These are phyloP conservation scores for Leptographium procerum DNA, from an alignment of 2,329 filamentous ascomycete species.

Conservation along the genomic window DNA sequence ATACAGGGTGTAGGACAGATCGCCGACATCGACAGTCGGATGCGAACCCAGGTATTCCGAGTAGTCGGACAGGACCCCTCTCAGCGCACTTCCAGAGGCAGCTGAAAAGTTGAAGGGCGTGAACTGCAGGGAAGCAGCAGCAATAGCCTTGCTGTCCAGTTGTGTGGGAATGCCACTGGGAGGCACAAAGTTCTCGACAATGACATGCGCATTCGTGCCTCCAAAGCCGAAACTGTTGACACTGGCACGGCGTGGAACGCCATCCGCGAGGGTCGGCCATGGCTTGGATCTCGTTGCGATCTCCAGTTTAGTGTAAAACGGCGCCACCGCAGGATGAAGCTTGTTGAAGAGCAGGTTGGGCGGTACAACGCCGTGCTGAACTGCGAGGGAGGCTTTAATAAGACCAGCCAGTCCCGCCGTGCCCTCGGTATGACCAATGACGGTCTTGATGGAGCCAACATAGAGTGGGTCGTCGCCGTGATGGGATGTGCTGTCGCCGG, in stretches of 20 bases:
- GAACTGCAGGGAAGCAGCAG: too few relatives aligned
- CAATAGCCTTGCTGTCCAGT: background rate
- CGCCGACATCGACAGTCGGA: too few relatives aligned
- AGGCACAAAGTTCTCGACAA: constrained; percentile 27
- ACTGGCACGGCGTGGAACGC: constrained; percentile 22
- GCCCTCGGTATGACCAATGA: constrained; percentile 39
- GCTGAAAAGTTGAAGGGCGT: too few relatives aligned
- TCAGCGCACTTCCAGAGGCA: too few relatives aligned
- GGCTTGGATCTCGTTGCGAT: too few relatives aligned
- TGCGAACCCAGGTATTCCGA: too few relatives aligned
- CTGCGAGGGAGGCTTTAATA: constrained; percentile 29
- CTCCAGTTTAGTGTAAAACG: constrained; percentile 17
- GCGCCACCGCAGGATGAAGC: constrained; percentile 28
- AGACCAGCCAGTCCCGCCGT: constrained; percentile 37
- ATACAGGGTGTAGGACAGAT: too few relatives aligned
- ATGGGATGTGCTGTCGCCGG: background rate
- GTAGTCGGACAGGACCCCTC: too few relatives aligned
- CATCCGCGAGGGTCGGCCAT: too few relatives aligned
- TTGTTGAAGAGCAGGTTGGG: constrained; percentile 31
- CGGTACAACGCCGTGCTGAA: constrained; percentile 27
- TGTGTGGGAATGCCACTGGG: background rate
- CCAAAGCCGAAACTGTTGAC: constrained; percentile 36
- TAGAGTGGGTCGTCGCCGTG: constrained; percentile 8
- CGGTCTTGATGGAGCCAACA: constrained; percentile 32
- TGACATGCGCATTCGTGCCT: constrained; percentile 31